A percentile compares a stretch with the other conserved stretches of the same genome.
Evolutionary conservation across 805 yeast genomes (phyloP).

Genomic region (Pichia deserticola): DNA sequence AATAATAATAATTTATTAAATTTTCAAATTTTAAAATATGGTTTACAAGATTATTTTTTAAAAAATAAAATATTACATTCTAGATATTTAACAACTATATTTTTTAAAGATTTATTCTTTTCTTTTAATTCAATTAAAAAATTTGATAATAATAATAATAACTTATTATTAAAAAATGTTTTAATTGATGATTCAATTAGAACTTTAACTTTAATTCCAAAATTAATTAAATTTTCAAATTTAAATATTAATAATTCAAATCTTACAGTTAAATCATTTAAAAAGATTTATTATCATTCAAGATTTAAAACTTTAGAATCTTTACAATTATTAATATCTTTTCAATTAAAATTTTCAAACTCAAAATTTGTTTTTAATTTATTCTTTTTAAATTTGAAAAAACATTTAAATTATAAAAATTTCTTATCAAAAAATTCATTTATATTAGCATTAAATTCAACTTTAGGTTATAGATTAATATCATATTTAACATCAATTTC

Average conservation of each 20-base stretch:
- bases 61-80: neutral
- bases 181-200: neutral
- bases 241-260: conserved; percentile 14
- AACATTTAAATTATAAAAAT: no score
- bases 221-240: conserved; percentile 13
- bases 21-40: neutral
- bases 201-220: conserved; percentile 3
- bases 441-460: neutral
- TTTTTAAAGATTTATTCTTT: neutral
- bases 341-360: conserved; percentile 8
- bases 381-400: no score
- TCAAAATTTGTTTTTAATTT: conserved; percentile 7
- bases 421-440: neutral
- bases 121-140: conserved; percentile 2
- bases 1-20: no score
- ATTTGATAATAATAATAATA: neutral
- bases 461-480: neutral
- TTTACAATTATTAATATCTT: conserved; percentile 18
- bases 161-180: neutral
- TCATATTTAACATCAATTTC: neutral
- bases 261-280: conserved; percentile 8
- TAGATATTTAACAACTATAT: neutral
- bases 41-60: neutral
- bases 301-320: conserved; percentile 14
- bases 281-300: conserved; percentile 8